These are phyloP conservation scores for Pestalotiopsis fici DNA, from an alignment of 2,329 filamentous ascomycete genomes.

Conservation along the genomic window DNA sequence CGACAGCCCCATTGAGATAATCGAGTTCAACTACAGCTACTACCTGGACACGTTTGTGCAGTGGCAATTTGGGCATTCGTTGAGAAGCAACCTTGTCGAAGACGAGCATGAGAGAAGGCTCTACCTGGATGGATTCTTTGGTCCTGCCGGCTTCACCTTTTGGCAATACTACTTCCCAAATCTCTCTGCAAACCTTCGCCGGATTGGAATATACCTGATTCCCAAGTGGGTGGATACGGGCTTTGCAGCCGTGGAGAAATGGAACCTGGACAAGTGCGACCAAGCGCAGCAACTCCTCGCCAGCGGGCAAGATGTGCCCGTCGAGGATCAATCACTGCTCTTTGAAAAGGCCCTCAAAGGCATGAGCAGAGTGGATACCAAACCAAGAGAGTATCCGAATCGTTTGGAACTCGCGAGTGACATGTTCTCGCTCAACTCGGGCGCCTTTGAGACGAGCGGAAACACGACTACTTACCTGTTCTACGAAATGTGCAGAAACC, in stretches of 20 bases:
- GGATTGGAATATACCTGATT: neutral
- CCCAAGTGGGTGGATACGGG: neutral
- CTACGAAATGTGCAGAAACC: neutral
- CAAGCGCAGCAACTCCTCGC: neutral
- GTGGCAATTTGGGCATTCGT: neutral
- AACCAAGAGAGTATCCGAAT: neutral
- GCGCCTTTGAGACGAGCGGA: neutral
- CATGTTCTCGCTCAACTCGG: neutral
- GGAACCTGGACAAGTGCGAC: neutral
- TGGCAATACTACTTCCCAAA: neutral
- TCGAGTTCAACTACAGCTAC: neutral
- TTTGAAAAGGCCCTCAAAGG: neutral
- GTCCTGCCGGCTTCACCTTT: neutral
- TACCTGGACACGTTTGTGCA: neutral
- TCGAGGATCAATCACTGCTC: neutral
- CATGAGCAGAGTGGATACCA: neutral
- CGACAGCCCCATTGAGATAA: neutral
- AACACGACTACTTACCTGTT: neutral
- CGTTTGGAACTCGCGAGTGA: neutral
- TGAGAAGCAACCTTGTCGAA: neutral
- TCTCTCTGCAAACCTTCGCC: neutral
- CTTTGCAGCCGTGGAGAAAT: neutral
- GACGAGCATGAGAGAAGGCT: neutral
- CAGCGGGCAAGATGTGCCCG: neutral
- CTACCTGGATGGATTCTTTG: neutral